Evolutionary conservation across 2,329 filamentous ascomycete species (phyloP).

Genomic region (Colletotrichum sansevieriae): DNA sequence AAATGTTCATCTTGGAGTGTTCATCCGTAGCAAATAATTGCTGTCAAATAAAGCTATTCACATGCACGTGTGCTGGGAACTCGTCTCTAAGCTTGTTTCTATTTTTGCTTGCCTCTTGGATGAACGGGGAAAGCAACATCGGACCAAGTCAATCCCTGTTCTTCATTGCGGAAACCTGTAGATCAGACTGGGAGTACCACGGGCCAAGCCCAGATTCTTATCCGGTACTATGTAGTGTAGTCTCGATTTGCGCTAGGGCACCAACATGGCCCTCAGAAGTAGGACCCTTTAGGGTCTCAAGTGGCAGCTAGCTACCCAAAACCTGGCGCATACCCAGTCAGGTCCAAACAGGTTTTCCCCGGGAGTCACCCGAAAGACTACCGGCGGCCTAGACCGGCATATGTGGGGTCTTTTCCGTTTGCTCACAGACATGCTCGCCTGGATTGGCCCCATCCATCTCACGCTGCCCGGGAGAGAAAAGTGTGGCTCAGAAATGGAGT

Average conservation of each 20-base stretch:
- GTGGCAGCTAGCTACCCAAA: conserved; percentile 26
- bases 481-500: conserved; percentile 5
- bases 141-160: conserved; percentile 4
- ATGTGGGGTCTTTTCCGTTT: neutral
- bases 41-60: neutral
- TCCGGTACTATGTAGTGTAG: no score
- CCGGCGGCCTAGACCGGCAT: neutral
- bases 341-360: conserved; percentile 35
- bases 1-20: no score
- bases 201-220: neutral
- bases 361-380: conserved; percentile 31
- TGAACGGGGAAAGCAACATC: neutral
- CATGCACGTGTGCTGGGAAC: neutral
- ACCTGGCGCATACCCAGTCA: conserved; percentile 27
- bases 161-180: neutral
- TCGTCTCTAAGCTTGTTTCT: neutral
- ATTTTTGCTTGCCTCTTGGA: conserved; percentile 5
- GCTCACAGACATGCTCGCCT: neutral
- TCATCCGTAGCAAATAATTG: no score
- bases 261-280: conserved; percentile 18
- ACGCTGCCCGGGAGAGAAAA: neutral
- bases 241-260: conserved; percentile 5
- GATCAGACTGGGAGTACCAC: conserved; percentile 6
- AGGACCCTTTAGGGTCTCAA: conserved; percentile 37
- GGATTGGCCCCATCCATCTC: neutral